Evolutionary conservation across 2,329 filamentous ascomycete species (phyloP).

Genomic region (Septoria linicola): DNA sequence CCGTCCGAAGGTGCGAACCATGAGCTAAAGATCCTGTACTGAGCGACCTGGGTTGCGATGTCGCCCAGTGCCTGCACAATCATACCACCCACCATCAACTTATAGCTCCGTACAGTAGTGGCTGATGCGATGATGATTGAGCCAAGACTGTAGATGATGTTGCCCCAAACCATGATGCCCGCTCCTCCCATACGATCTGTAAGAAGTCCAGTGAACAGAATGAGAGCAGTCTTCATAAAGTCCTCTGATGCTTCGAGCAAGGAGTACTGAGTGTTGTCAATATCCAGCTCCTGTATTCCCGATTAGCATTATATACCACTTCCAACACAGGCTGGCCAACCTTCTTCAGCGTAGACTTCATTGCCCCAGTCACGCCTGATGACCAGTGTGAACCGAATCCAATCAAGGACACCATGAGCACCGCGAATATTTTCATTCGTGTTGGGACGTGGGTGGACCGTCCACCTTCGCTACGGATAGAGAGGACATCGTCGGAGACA

Average conservation of each 20-base stretch:
- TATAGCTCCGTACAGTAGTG: constrained; percentile 56
- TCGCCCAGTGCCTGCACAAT: constrained; percentile 60
- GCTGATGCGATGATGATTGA: constrained; percentile 61
- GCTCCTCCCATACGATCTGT: constrained; percentile 61
- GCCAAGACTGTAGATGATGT: constrained; percentile 58
- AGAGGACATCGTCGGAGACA: constrained; percentile 13
- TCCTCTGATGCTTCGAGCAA: constrained; percentile 61
- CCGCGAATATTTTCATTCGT: constrained; percentile 44
- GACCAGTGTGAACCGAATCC: constrained; percentile 63
- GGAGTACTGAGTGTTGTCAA: constrained; percentile 61
- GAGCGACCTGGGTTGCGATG: constrained; percentile 62
- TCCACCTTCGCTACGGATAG: constrained; percentile 10
- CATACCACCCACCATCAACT: constrained; percentile 60
- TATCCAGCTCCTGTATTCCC: constrained; percentile 47
- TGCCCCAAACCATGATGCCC: constrained; percentile 60
- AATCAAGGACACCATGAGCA: constrained; percentile 54
- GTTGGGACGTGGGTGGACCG: constrained; percentile 22
- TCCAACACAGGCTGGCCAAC: not conserved
- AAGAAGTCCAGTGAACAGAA: constrained; percentile 55
- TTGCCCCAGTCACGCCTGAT: constrained; percentile 58
- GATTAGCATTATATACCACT: not conserved
- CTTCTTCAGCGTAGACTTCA: constrained; percentile 63
- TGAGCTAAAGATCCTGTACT: constrained; percentile 65
- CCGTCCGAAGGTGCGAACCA: constrained; percentile 64
- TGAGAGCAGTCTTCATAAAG: constrained; percentile 60